Percentiles rank a stretch among this genome's conserved stretches.
phyloP scores from a whole-genome alignment of 352 stramenopile genomes.

The Phytophthora pisi region DNA sequence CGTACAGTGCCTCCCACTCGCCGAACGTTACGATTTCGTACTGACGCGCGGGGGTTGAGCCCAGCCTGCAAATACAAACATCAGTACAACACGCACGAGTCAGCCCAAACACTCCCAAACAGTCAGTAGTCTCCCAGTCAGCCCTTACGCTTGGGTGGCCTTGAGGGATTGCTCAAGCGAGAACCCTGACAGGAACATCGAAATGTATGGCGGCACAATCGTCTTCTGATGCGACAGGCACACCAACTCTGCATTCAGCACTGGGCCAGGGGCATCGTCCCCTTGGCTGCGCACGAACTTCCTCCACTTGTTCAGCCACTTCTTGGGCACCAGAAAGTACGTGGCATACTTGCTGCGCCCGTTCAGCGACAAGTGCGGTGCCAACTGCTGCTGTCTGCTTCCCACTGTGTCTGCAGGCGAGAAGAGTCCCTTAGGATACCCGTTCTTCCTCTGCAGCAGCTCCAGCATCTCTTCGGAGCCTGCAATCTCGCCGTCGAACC shows the following conservation, averaged over 20 bases:
- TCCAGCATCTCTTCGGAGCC: constrained; percentile 72
- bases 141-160: constrained; percentile 69
- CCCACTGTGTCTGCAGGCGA: constrained; percentile 39
- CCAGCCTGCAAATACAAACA: constrained; percentile 38
- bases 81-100: background rate
- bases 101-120: background rate
- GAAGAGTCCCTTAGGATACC: constrained; percentile 82
- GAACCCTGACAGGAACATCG: constrained; percentile 86
- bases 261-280: constrained; percentile 66
- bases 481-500: constrained; percentile 73
- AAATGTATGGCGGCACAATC: constrained; percentile 85
- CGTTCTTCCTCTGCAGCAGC: constrained; percentile 77
- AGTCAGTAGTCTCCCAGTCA: constrained; percentile 1
- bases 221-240: constrained; percentile 79
- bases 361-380: constrained; percentile 61
- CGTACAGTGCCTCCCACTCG: constrained; percentile 86
- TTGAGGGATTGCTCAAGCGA: constrained; percentile 80
- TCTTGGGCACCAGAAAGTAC: constrained; percentile 87
- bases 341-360: constrained; percentile 53
- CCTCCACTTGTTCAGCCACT: constrained; percentile 84
- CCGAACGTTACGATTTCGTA: constrained; percentile 87
- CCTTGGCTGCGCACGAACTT: constrained; percentile 71
- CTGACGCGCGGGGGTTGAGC: constrained; percentile 57
- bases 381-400: constrained; percentile 38
- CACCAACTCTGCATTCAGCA: constrained; percentile 83